Percentiles rank a stretch among this genome's conserved stretches.
phyloP scores from a whole-genome alignment of 345 rosid species.

The Brassica cretica region DNA sequence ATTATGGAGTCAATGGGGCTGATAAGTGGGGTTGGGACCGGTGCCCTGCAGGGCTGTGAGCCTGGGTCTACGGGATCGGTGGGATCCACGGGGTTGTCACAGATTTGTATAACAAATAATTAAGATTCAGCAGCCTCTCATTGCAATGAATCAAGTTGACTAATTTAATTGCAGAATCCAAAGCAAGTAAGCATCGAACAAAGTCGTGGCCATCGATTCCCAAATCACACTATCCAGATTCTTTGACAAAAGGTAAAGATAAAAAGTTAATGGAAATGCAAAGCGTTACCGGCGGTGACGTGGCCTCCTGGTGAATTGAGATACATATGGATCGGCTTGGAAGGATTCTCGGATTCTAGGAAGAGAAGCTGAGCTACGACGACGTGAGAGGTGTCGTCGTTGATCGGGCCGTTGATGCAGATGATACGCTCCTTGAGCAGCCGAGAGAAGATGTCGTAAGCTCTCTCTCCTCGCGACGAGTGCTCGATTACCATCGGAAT shows the following conservation, averaged over 20 bases:
- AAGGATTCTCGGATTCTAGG: slow-evolving; percentile 95
- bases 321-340: slow-evolving; percentile 96
- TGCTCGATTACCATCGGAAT: slow-evolving; percentile 98
- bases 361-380: slow-evolving; percentile 98
- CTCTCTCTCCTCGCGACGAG: slow-evolving; percentile 96
- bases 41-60: no score
- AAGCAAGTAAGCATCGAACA: slow-evolving; percentile 1
- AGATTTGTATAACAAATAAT: no score
- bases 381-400: slow-evolving; percentile 89
- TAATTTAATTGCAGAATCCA: neutral
- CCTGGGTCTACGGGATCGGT: no score
- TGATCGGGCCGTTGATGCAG: slow-evolving; percentile 90
- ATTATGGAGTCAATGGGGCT: no score
- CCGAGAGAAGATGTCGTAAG: slow-evolving; percentile 94
- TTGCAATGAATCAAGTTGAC: neutral
- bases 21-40: no score
- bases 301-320: slow-evolving; percentile 98
- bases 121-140: no score
- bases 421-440: slow-evolving; percentile 90
- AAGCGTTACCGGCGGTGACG: slow-evolving; percentile 79
- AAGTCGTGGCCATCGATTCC: neutral
- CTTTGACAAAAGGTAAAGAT: neutral
- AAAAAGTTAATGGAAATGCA: neutral
- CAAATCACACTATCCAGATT: slow-evolving; percentile 3
- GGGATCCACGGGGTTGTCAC: no score